Evolutionary conservation across 1,284 basidiomycete species (phyloP), one percentile per base, ranked within the genome.

Genomic region (Pseudozyma sp.): DNA sequence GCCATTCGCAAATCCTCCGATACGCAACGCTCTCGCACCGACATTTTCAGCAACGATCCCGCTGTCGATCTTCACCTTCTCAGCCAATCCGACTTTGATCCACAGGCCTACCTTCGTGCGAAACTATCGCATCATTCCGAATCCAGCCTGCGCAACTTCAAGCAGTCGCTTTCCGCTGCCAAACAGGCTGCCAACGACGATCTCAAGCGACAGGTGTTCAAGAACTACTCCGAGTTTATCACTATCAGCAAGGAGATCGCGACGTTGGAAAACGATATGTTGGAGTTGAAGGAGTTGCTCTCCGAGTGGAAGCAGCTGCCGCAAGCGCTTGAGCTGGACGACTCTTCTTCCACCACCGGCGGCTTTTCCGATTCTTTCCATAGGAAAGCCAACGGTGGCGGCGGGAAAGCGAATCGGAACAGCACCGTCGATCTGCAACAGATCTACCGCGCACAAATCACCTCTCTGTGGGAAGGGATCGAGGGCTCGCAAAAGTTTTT

Each of bases 401-500:
- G 57, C 13, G 55, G 50, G 13, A 65, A 52, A 10, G 19, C 59
- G 9, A 65, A 72, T 11, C 65, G 78, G 33, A 73, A 65, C 51
- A 75, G 74, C 49, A 69, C 69, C 30, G 43, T 80, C 34, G 95
- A 99, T 84, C 89, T 99, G 34, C 92, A 94, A 59, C 90, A 94
- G 51, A 89, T 99, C 70, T 98, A 99, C 84, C 92, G 92, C 59
- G 92, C 92, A 42, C 96, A 99, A 86, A 92, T 99, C 87, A 92
- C 94, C 76, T 90, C 90, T 1, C 87, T 99, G 0, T 97, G 97
- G 86, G 87, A 92, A 6, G 91, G 92, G 53, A 92, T 99, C 72
- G 94, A 97, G 81, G 96, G 97, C n/a, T 94, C 94, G 0, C 92
- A 94, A 74, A 97, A 97, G 85, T 95, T 96, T 82, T 90, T 95